Percentiles rank a stretch among this genome's conserved stretches.
phyloP scores from a whole-genome alignment of 805 yeast species.

The Candida khao-thaluensis region DNA sequence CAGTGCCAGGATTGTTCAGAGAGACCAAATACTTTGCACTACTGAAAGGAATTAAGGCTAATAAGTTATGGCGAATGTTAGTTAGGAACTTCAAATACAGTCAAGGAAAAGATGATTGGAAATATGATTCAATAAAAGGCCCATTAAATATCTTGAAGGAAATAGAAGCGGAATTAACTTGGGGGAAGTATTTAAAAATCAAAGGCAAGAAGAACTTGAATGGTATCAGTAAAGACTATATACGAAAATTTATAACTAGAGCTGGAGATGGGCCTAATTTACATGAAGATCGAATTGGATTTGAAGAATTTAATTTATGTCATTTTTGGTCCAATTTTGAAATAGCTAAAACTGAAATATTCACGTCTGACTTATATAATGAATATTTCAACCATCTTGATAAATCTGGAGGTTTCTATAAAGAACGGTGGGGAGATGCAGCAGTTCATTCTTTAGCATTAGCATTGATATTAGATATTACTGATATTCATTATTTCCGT shows the following conservation, averaged over 20 bases:
- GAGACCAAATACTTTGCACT: conserved; percentile 65
- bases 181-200: conserved; percentile 21
- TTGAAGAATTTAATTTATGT: conserved; percentile 71
- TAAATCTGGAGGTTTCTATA: conserved; percentile 74
- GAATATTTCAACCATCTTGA: conserved; percentile 71
- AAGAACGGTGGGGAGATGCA: conserved; percentile 97
- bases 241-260: conserved; percentile 39
- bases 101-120: conserved; percentile 21
- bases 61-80: conserved; percentile 72
- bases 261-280: conserved; percentile 30
- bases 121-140: conserved; percentile 23
- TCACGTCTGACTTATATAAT: conserved; percentile 62
- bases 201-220: conserved; percentile 23
- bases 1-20: conserved; percentile 79
- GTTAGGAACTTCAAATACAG: conserved; percentile 31
- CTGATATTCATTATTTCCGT: conserved; percentile 83
- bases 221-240: conserved; percentile 24
- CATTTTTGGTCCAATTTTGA: conserved; percentile 96
- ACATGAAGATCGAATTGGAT: conserved; percentile 58
- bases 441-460: conserved; percentile 89
- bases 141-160: conserved; percentile 23
- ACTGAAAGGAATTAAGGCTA: conserved; percentile 43
- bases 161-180: conserved; percentile 28
- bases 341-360: conserved; percentile 79
- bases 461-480: conserved; percentile 65